Conservation (phyloP, 2,329 filamentous ascomycete genomes). For the Cadophora malorum region DNA sequence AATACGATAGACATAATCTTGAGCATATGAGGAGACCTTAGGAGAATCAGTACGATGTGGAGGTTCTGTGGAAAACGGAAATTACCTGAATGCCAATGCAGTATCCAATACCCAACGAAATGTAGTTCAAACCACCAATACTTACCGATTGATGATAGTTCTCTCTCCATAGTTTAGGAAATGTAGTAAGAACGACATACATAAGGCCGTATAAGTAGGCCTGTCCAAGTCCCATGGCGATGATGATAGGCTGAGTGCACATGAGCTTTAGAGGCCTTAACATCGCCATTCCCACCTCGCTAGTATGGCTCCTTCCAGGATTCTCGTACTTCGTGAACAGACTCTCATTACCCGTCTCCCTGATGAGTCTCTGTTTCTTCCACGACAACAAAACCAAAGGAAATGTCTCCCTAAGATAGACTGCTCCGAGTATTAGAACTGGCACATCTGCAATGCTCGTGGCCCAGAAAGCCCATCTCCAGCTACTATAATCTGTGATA, state of each 20-base stretch:
- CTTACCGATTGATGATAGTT: slow-evolving; percentile 62
- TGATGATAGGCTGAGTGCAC: slow-evolving; percentile 58
- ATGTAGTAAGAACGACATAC: slow-evolving; percentile 64
- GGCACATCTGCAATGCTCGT: slow-evolving; percentile 52
- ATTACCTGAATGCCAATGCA: slow-evolving; percentile 45
- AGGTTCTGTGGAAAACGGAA: too few relatives aligned
- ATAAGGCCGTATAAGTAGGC: slow-evolving; percentile 59
- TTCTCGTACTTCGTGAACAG: slow-evolving; percentile 57
- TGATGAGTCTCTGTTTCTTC: slow-evolving; percentile 52
- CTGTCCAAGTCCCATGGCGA: slow-evolving; percentile 59
- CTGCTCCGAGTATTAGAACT: slow-evolving; percentile 50
- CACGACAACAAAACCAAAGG: too few relatives aligned
- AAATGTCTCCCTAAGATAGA: too few relatives aligned
- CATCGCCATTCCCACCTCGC: slow-evolving; percentile 46
- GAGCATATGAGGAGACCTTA: too few relatives aligned
- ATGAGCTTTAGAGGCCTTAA: slow-evolving; percentile 57
- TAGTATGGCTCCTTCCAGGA: slow-evolving; percentile 34
- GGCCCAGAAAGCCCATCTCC: slow-evolving; percentile 61
- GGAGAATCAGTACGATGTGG: too few relatives aligned
- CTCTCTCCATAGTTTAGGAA: slow-evolving; percentile 61
- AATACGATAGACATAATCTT: slow-evolving; percentile 23
- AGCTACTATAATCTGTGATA: slow-evolving; percentile 53
- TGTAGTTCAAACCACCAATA: slow-evolving; percentile 61
- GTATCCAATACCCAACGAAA: slow-evolving; percentile 55
- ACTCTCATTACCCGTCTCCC: slow-evolving; percentile 56